Evolutionary conservation across 257 asterid species (phyloP), one percentile per base, ranked within the genome.

Genomic region (Salvia rosmarinus): DNA sequence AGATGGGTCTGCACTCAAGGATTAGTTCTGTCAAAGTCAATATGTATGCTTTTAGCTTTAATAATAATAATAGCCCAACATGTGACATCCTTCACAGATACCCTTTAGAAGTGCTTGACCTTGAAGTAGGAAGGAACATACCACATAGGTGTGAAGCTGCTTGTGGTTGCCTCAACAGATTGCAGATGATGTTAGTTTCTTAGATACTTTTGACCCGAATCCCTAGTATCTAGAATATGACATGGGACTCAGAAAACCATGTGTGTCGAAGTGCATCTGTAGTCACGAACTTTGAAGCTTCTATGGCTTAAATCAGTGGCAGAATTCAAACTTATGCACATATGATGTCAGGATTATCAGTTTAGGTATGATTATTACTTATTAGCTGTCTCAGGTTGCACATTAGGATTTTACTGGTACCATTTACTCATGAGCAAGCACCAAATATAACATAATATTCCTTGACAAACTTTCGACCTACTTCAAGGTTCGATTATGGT

Each of bases 401-500:
- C 25, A 6, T 59, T 56, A 56, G 63, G 75, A 39, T 64, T 17
- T 70, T 20, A 21, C 19, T 32, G 12, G 47, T 55, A 32, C 62
- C 49, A 28, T n/a, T 66, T 7, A 16, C 77, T 55, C 28, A 44
- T 17, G 30, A 35, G 49, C 65, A 32, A 23, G 28, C 65, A 28
- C 40, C 17, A 25, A 39, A 10, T 32, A 59, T 9, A 23, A 19
- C 77, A 64, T 54, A 30, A 56, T 78, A 28, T 50, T 52, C 64
- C 14, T 11, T 19, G n/a, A 40, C 59, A 58, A 20, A 32, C 16
- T 35, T 64, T 28, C 17, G 16, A 40, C 32, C 34, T 55, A 46
- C 74, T 63, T 55, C 50, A 57, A 72, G 42, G 64, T 39, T 67
- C 4, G 49, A 6, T 40, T 43, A 58, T 66, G 52, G 39, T 39